Conservation (phyloP, 2,329 filamentous ascomycete genomes). For the Pseudocercospora vitis region DNA sequence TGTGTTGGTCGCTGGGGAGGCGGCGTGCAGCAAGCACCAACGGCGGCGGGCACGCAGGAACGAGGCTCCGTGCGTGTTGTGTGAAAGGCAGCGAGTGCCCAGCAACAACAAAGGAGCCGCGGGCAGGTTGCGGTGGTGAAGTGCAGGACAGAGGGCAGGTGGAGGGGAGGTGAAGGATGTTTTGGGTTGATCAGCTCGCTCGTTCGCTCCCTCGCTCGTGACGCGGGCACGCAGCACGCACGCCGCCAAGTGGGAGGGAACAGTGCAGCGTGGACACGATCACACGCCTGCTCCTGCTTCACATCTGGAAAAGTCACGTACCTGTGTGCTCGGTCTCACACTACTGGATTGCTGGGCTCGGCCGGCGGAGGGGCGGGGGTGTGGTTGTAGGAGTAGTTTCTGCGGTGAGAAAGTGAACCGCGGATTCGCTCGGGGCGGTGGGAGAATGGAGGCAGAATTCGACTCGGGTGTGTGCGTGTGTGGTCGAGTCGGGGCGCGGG, state of each 20-base stretch:
- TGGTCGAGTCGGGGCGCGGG: not conserved
- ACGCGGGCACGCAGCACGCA: not conserved
- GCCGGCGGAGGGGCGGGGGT: no score
- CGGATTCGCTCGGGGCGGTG: conserved; percentile 3
- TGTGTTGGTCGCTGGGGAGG: not conserved
- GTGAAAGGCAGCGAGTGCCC: conserved; percentile 1
- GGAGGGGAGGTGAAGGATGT: not conserved
- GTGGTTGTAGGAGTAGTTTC: no score
- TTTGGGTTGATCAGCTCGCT: not conserved
- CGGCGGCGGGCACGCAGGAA: not conserved
- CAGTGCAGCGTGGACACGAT: conserved; percentile 5
- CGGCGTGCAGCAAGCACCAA: not conserved
- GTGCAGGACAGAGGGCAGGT: not conserved
- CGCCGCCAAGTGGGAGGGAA: not conserved
- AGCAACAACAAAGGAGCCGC: conserved; percentile 1
- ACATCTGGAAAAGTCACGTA: conserved; percentile 10
- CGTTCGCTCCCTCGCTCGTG: no score
- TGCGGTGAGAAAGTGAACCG: conserved; percentile 12
- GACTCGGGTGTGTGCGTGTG: not conserved
- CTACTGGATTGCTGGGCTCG: no score
- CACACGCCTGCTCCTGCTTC: conserved; percentile 2
- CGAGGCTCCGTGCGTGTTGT: not conserved
- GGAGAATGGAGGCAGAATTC: not conserved
- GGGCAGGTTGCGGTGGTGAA: not conserved
- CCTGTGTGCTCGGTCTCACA: conserved; percentile 10